Base-by-base conservation (phyloP, 306 rosid genomes). In the Geum urbanum region DNA sequence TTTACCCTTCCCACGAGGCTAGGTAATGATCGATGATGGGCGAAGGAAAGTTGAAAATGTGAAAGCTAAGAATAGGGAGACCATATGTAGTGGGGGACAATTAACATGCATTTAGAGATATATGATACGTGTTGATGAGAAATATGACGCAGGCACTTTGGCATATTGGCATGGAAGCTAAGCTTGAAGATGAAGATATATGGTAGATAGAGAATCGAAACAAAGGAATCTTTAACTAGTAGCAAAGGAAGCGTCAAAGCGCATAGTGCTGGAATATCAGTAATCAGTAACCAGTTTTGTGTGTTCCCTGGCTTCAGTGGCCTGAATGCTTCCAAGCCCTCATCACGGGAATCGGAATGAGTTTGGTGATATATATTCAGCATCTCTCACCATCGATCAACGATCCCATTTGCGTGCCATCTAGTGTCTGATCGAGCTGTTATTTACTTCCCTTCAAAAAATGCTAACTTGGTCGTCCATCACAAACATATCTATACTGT, bases 251-350 rank as follows among this genome's bases (percentile, higher is more conserved):
- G 67, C 77, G 83, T 76, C 79, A 79, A 79, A 86, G 65, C 32
- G 71, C 40, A 56, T 56, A 24, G 35, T 58, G 63, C 44, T 58
- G 43, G 20, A 32, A 2, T 58, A 58, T 58, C 63, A 39, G n/a
- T 50, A 44, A 53, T 74, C 79, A 69, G 80, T 63, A 32, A 32
- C 37, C 37, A 32, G 37, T 32, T 32, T 77, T 68, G 57, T 54
- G 74, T 72, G 76, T 77, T 86, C 63, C 63, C n/a, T 56, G 40
- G 62, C 62, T 11, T 43, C 46, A 43, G 46, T 58, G 43, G 11
- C 63, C 71, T 69, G 80, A 72, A 84, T 86, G 81, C 79, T 74
- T 84, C 85, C 89, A 87, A 87, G 70, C 13, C 72, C 71, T 80
- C 59, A 74, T 79, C 86, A 86, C 87, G 87, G 83, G 86, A 71